A percentile compares a stretch with the other conserved stretches of the same genome.
Evolutionary conservation across 495 filamentous ascomycete species (phyloP).

Genomic region (Cryomyces antarcticus): DNA sequence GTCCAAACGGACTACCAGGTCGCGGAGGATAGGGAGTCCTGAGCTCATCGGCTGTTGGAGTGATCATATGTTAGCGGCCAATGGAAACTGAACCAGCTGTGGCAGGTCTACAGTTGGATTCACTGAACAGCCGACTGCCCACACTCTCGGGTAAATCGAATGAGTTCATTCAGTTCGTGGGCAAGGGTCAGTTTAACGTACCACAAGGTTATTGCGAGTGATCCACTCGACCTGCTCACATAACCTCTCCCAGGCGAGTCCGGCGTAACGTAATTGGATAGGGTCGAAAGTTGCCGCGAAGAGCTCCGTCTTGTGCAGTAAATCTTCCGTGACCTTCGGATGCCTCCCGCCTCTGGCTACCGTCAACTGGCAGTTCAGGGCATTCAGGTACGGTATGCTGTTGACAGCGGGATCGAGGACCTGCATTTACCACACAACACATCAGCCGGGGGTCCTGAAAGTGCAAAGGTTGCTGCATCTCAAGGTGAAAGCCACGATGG

Average conservation of each 20-base stretch:
- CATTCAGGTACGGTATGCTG: conserved; percentile 14
- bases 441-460: no score
- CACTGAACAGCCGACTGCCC: neutral
- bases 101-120: neutral
- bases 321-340: conserved; percentile 2
- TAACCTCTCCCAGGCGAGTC: conserved; percentile 30
- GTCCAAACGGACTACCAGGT: conserved; percentile 53
- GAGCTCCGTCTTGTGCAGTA: conserved; percentile 12
- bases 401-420: conserved; percentile 16
- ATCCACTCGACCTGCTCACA: conserved; percentile 25
- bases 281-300: conserved; percentile 36
- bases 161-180: neutral
- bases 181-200: conserved; percentile 9
- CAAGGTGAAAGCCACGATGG: no score
- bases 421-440: neutral
- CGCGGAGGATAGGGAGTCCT: conserved; percentile 30
- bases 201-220: conserved; percentile 24
- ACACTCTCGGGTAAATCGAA: neutral
- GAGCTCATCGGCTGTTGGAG: no score
- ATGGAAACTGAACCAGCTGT: conserved; percentile 23
- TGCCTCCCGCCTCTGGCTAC: conserved; percentile 5
- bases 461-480: no score
- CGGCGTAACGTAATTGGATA: conserved; percentile 38
- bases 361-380: conserved; percentile 6
- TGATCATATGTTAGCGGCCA: conserved; percentile 21